phyloP scores from a whole-genome alignment of 2,329 filamentous ascomycete genomes.

The Ceratocystis harringtonii region DNA sequence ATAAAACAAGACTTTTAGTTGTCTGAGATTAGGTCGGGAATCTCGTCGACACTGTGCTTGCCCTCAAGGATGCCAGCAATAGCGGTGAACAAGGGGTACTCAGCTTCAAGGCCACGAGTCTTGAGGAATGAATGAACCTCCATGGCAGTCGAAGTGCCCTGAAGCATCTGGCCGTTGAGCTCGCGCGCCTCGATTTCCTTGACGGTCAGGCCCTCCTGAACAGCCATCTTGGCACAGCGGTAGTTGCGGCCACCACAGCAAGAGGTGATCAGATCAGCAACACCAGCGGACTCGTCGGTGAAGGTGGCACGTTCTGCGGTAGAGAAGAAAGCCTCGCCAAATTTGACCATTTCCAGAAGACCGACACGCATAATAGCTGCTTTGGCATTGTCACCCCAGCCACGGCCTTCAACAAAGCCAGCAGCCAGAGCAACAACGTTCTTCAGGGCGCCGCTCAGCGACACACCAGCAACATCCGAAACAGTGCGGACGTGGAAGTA shows the following conservation, averaged over 20 bases:
- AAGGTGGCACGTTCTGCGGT: slow-evolving; percentile 73
- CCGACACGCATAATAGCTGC: slow-evolving; percentile 97
- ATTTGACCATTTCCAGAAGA: slow-evolving; percentile 89
- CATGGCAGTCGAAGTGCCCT: slow-evolving; percentile 80
- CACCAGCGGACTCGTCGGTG: slow-evolving; percentile 90
- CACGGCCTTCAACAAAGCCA: slow-evolving; percentile 85
- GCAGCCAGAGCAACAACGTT: slow-evolving; percentile 92
- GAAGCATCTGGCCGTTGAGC: slow-evolving; percentile 91
- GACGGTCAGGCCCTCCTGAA: slow-evolving; percentile 64
- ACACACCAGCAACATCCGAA: slow-evolving; percentile 90
- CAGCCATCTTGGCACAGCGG: slow-evolving; percentile 76
- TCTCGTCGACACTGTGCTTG: slow-evolving; percentile 61
- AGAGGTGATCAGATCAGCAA: slow-evolving; percentile 89
- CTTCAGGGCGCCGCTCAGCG: slow-evolving; percentile 85
- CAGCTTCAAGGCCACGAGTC: slow-evolving; percentile 57
- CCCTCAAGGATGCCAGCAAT: slow-evolving; percentile 67
- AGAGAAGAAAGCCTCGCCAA: slow-evolving; percentile 87
- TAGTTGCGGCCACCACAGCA: slow-evolving; percentile 89
- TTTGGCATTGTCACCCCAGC: slow-evolving; percentile 98
- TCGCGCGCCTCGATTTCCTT: slow-evolving; percentile 78
- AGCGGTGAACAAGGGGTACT: slow-evolving; percentile 86
- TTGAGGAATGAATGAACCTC: slow-evolving; percentile 86
- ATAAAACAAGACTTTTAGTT: slow-evolving; percentile 11
- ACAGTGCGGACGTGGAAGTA: slow-evolving; percentile 97
- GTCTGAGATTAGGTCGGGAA: slow-evolving; percentile 50